Base-by-base conservation (phyloP, 2,329 filamentous ascomycete genomes). In the Penicillium aurantiogriseum region DNA sequence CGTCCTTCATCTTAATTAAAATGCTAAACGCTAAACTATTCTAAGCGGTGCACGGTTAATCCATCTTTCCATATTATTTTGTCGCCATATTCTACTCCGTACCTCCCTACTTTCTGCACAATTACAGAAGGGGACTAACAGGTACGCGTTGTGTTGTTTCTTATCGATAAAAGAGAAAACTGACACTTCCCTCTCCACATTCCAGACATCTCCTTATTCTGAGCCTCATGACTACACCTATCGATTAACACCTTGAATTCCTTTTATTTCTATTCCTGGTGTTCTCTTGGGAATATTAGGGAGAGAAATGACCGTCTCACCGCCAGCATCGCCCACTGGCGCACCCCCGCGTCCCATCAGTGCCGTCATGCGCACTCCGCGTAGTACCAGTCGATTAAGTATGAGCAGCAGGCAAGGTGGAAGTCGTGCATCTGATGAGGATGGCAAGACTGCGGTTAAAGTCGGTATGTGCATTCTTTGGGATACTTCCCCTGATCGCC, bases 371-470 rank as follows among this genome's bases (percentile, higher is more conserved):
- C 87, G 88, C 69, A 83, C 90, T 45, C 82, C 88, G 43, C 83
- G 91, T 73, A 94, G 90, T 73, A 90, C 83, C 66, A 96, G 91
- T 77, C 89, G 92, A 67, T 81, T 96, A 83, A 96, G 91, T 79
- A 88, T 89, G 80, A 75, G 77, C 63, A 88, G 89, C 78, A 93
- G 89, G 75, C 79, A 82, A 51, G 87, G 86, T 51, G 87, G 88
- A 62, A 96, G 91, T 77, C 85, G 91, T 71, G 88, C 89, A 25
- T 96, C 92, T 0, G 92, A 97, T 69, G 92, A 97, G 67, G 92
- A 96, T 74, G 84, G 83, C 62, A 92, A 90, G 74, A 96, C 92
- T 7, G 90, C 92, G 27, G 92, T 97, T 77, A 94, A 91, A 93
- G 92, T 97, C 73, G 92, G 92, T 97, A 85, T 69, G 92, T 89